Base-by-base conservation (phyloP, 345 rosid species). In the Citrus hindsii region DNA sequence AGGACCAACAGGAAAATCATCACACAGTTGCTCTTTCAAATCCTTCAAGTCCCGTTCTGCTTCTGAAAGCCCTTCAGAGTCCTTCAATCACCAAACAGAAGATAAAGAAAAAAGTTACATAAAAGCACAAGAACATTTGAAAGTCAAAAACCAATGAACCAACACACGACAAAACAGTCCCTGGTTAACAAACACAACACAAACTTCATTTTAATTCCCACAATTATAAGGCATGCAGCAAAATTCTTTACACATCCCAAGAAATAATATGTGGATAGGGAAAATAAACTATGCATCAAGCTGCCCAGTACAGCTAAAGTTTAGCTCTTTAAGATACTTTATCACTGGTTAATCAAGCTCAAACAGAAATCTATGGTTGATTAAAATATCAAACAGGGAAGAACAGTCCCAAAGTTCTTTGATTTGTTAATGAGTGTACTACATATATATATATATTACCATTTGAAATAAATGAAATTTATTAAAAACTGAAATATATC, bases 1-100 rank as follows among this genome's bases (percentile, higher is more conserved):
- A 72, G 98, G 95, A 81, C 99, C 99, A 58, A 88, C 95, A 69
- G 98, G 98, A 81, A 91, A 92, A 85, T 90, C 97, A 82, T 96
- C 93, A 76, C 78, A 87, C 63, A 96, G 87, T 77, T 94, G 92
- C 48, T 92, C 98, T 86, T 96, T 96, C 85, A 94, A 88, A 87
- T 80, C 85, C 87, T 89, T 92, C 80, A 96, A 83, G 77, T 90
- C 94, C 59, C 92, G 85, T 48, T 96, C 94, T 53, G 94, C 92
- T 82, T 93, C 95, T 72, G 99, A 89, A 42, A 96, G 93, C 63
- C 99, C 98, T 83, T 90, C 97, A 22, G 90, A 84, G 86, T 92
- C 98, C 99, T 95, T 70, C 51, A 72, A 75, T 30, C 76, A 58
- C 65, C 76, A 76, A 73, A 68, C 69, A 81, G 25, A 60, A 84